Percentiles rank a stretch among this genome's conserved stretches.
Evolutionary conservation across 2,329 filamentous ascomycete species (phyloP).

Genomic region (Talaromyces marneffei): DNA sequence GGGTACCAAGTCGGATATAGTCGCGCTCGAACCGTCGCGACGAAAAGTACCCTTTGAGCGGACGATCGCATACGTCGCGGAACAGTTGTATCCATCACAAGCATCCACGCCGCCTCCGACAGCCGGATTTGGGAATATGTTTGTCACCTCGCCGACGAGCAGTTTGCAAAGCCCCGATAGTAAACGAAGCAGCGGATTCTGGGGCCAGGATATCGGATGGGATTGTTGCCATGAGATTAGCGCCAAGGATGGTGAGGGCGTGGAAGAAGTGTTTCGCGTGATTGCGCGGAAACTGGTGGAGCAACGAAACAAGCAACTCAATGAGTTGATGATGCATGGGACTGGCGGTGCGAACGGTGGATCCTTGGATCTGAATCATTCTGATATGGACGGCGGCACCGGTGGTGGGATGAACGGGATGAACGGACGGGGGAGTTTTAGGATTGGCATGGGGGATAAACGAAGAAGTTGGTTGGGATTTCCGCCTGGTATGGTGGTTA

Average conservation of each 20-base stretch:
- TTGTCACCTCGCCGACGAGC: constrained; percentile 16
- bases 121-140: constrained; percentile 41
- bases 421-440: constrained; percentile 53
- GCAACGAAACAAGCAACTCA: constrained; percentile 50
- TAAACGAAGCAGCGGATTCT: constrained; percentile 49
- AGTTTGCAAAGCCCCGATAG: constrained; percentile 34
- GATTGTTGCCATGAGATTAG: constrained; percentile 96
- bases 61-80: constrained; percentile 91
- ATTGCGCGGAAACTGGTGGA: constrained; percentile 80
- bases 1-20: constrained; percentile 87
- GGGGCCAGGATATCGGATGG: constrained; percentile 91
- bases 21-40: constrained; percentile 70
- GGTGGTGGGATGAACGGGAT: constrained; percentile 13
- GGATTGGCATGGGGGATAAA: constrained; percentile 55
- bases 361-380: constrained; percentile 27
- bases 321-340: constrained; percentile 18
- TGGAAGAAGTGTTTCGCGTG: constrained; percentile 92
- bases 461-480: constrained; percentile 62
- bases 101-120: constrained; percentile 63
- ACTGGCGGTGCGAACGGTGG: constrained; percentile 37
- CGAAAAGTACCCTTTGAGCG: constrained; percentile 89
- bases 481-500: constrained; percentile 41
- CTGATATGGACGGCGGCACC: constrained; percentile 38
- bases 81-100: constrained; percentile 72
- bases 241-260: constrained; percentile 87